Base-by-base conservation (phyloP, 352 stramenopile genomes). In the Globisporangium heterothallicum region DNA sequence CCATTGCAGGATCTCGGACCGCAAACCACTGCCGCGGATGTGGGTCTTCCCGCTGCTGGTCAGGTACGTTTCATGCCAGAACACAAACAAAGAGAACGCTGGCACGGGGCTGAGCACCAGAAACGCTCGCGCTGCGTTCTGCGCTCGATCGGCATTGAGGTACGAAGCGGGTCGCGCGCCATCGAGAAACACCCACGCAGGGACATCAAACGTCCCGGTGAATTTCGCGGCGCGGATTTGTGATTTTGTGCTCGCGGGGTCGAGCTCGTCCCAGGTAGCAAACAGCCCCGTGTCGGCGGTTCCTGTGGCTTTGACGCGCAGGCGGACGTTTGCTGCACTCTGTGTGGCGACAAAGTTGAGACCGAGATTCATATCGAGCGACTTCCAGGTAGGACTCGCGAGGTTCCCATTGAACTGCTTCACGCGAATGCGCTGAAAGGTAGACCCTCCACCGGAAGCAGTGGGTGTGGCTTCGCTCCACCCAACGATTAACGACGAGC, bases 231-330 rank as follows among this genome's bases (percentile, higher is more conserved):
- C 63, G 41, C 78, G 65, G 27, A 82, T 66, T 51, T 89, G 78
- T 4, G 50, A 68, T 24, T 59, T 70, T 18, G 40, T 16, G 0
- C 25, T 57, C 3, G 32, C 36, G 6, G 25, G 29, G 8, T 74
- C 59, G 2, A 64, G 13, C 63, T 91, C 79, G 29, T 83, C 64
- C 77, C 79, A 91, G 0, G 66, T 67, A 0, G 70, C 72, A 25
- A 68, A 75, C 26, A 89, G 54, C 10, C 45, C 45, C 2, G 35
- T 16, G 6, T 7, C 10, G 0, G 44, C n/a, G 18, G n/a, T n/a
- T n/a, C 72, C 60, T 1, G 62, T 42, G 9, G 24, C 2, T 25
- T 40, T 19, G 29, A 24, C 21, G 5, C 59, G 56, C 0, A 88
- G 56, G 0, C 68, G 62, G 0, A 86, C 47, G 53, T 82, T 86